phyloP scores from a whole-genome alignment of 1,284 basidiomycete genomes.

The Pulchroboletus neoregius region DNA sequence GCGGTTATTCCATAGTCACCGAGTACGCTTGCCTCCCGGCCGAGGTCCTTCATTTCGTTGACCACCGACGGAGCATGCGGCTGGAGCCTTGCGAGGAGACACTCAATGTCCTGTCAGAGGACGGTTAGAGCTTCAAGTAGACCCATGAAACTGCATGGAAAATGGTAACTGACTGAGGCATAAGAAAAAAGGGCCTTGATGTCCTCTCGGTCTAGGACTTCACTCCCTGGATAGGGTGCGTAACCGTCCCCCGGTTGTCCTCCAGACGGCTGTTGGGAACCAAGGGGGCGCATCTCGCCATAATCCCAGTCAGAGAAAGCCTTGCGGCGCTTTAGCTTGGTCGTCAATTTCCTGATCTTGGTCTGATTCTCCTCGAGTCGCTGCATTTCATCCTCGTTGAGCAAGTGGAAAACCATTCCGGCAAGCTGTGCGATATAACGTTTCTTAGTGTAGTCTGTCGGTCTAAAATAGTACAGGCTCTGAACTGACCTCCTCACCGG shows the following conservation, averaged over 20 bases:
- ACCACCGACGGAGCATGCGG: background rate
- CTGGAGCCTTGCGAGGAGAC: background rate
- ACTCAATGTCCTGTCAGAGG: slow-evolving; percentile 8
- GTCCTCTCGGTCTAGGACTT: background rate
- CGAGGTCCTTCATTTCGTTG: background rate
- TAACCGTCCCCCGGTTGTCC: slow-evolving; percentile 6
- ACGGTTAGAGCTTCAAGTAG: too few species aligned
- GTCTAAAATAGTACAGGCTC: too few species aligned
- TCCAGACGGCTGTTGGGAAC: background rate
- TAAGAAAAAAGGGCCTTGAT: background rate
- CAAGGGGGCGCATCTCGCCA: slow-evolving; percentile 1
- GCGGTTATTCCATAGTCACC: slow-evolving; percentile 4
- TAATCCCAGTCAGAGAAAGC: background rate
- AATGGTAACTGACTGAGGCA: background rate
- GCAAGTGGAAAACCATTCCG: background rate
- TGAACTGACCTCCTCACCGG: background rate
- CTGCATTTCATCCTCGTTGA: rapidly evolving
- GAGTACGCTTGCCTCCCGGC: background rate
- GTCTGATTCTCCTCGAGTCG: background rate
- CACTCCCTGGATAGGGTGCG: background rate
- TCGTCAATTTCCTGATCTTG: background rate
- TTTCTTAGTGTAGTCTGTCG: background rate
- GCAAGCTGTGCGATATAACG: background rate
- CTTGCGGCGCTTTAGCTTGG: background rate
- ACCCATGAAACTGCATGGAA: too few species aligned